Conservation (phyloP, 768 basidiomycete genomes). For the Dentipellis fragilis region DNA sequence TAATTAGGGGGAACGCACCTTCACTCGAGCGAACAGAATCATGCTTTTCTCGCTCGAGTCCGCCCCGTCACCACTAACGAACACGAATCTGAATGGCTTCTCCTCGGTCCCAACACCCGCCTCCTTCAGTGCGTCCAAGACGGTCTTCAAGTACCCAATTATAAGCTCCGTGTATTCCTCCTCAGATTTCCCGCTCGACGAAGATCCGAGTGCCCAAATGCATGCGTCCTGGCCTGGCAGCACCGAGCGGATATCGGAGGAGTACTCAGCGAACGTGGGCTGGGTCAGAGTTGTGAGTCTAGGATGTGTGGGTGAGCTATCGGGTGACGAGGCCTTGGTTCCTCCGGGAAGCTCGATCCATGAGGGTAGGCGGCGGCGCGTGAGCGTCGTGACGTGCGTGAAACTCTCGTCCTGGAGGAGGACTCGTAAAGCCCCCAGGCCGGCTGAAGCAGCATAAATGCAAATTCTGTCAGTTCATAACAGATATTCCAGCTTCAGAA, state of each 20-base stretch:
- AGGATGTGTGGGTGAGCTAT: constrained; percentile 5
- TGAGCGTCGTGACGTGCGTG: constrained; percentile 15
- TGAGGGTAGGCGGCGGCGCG: constrained; percentile 16
- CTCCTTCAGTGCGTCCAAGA: constrained; percentile 5
- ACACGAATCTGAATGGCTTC: constrained; percentile 19
- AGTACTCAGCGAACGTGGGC: constrained; percentile 13
- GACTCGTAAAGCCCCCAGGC: constrained; percentile 14
- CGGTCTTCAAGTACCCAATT: constrained; percentile 14
- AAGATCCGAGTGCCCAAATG: constrained; percentile 18
- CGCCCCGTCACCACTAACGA: constrained; percentile 19
- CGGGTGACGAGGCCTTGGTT: neutral
- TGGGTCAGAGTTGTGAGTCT: constrained; percentile 15
- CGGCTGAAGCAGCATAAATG: constrained; percentile 9
- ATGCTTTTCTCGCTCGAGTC: constrained; percentile 17
- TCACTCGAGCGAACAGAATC: constrained; percentile 14
- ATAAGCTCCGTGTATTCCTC: constrained; percentile 16
- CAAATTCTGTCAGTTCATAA: neutral
- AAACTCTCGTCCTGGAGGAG: constrained; percentile 12
- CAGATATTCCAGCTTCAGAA: neutral
- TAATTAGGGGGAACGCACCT: neutral
- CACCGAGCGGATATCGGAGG: constrained; percentile 6
- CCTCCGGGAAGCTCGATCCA: constrained; percentile 9
- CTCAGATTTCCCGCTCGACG: constrained; percentile 9
- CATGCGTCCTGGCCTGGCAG: constrained; percentile 17
- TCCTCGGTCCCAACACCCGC: constrained; percentile 9